phyloP scores from a whole-genome alignment of 202 grass and related monocot genomes.

The Alloteropsis angusta region DNA sequence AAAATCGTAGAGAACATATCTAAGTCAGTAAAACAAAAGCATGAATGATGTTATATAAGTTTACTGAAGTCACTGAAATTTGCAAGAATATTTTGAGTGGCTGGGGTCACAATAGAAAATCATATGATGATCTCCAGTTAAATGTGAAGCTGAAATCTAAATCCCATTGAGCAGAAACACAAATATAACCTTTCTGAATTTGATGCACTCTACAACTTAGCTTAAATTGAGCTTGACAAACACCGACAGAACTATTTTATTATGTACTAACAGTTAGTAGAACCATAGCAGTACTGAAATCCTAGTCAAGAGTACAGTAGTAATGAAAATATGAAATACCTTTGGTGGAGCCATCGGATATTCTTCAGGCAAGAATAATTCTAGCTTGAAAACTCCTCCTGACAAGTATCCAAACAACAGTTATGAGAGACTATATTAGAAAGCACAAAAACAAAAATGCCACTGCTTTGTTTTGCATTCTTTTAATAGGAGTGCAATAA shows the following conservation, averaged over 20 bases:
- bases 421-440: background rate
- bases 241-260: background rate
- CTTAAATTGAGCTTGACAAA: background rate
- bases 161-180: background rate
- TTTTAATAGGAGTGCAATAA: background rate
- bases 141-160: background rate
- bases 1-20: background rate
- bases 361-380: conserved; percentile 81
- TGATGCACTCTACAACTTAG: background rate
- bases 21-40: background rate
- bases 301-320: background rate
- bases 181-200: background rate
- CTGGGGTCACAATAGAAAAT: background rate
- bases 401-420: conserved; percentile 6
- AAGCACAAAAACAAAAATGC: background rate
- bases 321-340: conserved; percentile 30
- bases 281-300: background rate
- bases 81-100: background rate
- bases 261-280: background rate
- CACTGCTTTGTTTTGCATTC: background rate
- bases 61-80: background rate
- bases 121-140: background rate
- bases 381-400: conserved; percentile 89
- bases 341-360: conserved; percentile 91
- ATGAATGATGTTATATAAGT: background rate